Evolutionary conservation across 108 stramenopile species (phyloP), one percentile per base, ranked within the genome.

Genomic region (Skeletonema menzelii): DNA sequence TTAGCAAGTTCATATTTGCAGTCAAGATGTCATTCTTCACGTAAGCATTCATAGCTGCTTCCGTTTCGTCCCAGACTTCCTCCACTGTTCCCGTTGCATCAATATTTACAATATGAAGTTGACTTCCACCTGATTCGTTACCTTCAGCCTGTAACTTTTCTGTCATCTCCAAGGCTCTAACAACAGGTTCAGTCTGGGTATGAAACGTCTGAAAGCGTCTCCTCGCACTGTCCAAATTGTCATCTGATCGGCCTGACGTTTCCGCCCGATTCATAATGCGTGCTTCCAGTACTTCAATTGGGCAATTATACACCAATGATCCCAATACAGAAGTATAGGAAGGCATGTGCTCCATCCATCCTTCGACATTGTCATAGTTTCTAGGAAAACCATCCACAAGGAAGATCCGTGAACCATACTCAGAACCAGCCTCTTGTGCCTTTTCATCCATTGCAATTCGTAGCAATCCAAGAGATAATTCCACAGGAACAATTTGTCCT

Each of bases 301-400:
- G 97, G 84, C 97, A 97, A 58, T 96, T 85, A 61, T 97, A 95
- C 55, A 93, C 89, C 59, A 99, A 67, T 12, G 91, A 88, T 22
- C 88, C 87, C 68, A 84, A 72, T 27, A 87, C 82, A 44, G 79
- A 63, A 1, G 90, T 82, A 13, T 80, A 82, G 17, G 75, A 40
- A 11, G 75, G 74, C 87, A 92, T 91, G 58, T 75, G 67, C 37
- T 76, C 66, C 67, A 73, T 77, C 98, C 97, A 97, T 12, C 93
- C 96, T 10, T 84, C 55, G 31, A 98, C 77, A 74, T 99, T 99
- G 69, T 97, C 96, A 58, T 72, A 77, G 82, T 95, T 95, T 44
- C 99, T 85, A 0, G 99, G 99, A 73, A 99, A 99, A n/a, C 99
- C 99, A 72, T 99, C 99, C 22, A 99, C 82, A 27, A 99, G 70